A percentile compares a stretch with the other conserved stretches of the same genome.
Evolutionary conservation across 2,329 filamentous ascomycete species (phyloP).

Genomic region (Alternaria brassicicola): DNA sequence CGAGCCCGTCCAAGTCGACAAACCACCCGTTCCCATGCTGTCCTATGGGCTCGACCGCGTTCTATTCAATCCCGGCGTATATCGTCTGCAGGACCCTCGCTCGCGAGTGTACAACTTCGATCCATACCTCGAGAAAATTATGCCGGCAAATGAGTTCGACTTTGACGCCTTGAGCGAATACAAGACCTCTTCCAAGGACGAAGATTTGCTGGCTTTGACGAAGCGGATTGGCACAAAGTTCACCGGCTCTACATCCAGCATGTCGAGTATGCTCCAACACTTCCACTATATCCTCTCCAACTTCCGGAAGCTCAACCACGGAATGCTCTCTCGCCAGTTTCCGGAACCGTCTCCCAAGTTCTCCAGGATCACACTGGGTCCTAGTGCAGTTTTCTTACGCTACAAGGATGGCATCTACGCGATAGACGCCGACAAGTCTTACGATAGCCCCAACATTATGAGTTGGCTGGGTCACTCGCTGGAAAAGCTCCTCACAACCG

Average conservation of each 20-base stretch:
- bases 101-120: conserved; percentile 96
- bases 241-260: conserved; percentile 94
- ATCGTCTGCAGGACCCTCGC: conserved; percentile 85
- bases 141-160: conserved; percentile 92
- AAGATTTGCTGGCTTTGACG: conserved; percentile 71
- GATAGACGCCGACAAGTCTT: conserved; percentile 95
- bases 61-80: conserved; percentile 90
- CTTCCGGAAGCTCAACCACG: conserved; percentile 75
- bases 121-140: conserved; percentile 88
- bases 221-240: conserved; percentile 74
- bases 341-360: conserved; percentile 66
- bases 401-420: conserved; percentile 87
- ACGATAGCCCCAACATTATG: conserved; percentile 81
- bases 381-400: conserved; percentile 77
- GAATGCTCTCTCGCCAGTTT: conserved; percentile 72
- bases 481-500: conserved; percentile 89
- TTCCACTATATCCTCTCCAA: conserved; percentile 90
- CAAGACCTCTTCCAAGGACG: conserved; percentile 88
- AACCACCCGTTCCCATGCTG: conserved; percentile 65
- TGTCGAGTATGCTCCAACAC: conserved; percentile 85
- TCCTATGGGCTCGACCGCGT: conserved; percentile 82
- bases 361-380: conserved; percentile 73
- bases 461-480: conserved; percentile 94
- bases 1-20: conserved; percentile 51
- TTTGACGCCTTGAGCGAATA: conserved; percentile 86